Evolutionary conservation across 257 asterid species (phyloP).

Genomic region (Solanum lycopersicoides): DNA sequence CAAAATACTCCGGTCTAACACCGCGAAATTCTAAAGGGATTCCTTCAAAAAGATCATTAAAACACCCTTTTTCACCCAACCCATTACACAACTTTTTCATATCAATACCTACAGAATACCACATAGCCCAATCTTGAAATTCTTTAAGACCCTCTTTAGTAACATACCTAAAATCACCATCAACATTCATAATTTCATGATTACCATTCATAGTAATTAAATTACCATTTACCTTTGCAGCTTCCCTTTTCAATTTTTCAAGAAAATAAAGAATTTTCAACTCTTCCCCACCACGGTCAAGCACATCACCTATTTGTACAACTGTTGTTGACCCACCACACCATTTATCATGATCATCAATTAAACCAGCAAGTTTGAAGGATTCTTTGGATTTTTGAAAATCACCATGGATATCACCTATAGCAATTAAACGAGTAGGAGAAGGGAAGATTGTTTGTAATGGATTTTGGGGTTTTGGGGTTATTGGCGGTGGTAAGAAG

Average conservation of each 20-base stretch:
- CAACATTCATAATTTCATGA: conserved; percentile 87
- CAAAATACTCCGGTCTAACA: conserved; percentile 23
- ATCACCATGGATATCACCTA: conserved; percentile 97
- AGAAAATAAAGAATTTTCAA: conserved; percentile 69
- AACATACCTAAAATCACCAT: conserved; percentile 65
- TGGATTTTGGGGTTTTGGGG: not conserved
- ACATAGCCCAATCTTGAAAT: conserved; percentile 64
- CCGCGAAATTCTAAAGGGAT: conserved; percentile 31
- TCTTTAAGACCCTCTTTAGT: conserved; percentile 47
- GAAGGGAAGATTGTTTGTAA: conserved; percentile 48
- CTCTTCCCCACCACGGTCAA: conserved; percentile 95
- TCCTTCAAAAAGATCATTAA: conserved; percentile 41
- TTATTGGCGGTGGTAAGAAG: conserved; percentile 36
- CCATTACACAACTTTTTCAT: conserved; percentile 56
- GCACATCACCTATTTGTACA: conserved; percentile 82
- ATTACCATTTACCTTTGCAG: conserved; percentile 45
- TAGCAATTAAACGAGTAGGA: conserved; percentile 67
- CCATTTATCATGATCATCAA: conserved; percentile 60
- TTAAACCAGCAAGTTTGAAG: conserved; percentile 55
- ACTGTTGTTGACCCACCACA: conserved; percentile 74
- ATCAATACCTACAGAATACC: conserved; percentile 51
- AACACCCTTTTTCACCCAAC: conserved; percentile 4
- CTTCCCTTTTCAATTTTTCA: conserved; percentile 77
- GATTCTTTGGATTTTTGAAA: conserved; percentile 68
- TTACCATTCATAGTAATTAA: conserved; percentile 86